Evolutionary conservation across 2,329 filamentous ascomycete species (phyloP).

Genomic region (Colletotrichum orchidophilum): DNA sequence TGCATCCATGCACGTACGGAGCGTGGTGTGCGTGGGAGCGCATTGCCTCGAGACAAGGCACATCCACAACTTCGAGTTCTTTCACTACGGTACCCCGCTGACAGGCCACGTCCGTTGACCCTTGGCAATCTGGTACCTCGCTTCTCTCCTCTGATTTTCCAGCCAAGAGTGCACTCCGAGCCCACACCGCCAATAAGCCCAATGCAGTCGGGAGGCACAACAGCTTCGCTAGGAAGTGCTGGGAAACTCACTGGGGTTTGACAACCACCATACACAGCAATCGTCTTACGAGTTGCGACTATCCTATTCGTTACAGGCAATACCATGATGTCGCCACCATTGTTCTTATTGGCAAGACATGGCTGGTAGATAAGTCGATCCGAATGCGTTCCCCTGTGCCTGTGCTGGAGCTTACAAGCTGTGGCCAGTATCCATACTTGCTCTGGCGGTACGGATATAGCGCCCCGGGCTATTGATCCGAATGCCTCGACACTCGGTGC

Average conservation of each 20-base stretch:
- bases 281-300: too few species aligned
- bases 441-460: not conserved
- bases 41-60: not conserved
- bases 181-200: not conserved
- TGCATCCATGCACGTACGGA: not conserved
- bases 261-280: not conserved
- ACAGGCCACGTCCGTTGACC: not conserved
- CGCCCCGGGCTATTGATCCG: constrained; percentile 6
- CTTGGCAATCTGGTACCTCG: not conserved
- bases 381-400: not conserved
- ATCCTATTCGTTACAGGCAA: not conserved
- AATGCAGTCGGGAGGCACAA: not conserved
- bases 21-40: too few species aligned
- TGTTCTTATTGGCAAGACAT: not conserved
- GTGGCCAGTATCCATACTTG: too few species aligned
- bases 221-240: not conserved
- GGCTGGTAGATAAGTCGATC: not conserved
- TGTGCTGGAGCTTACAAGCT: too few species aligned
- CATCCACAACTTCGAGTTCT: not conserved
- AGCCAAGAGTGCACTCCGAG: not conserved
- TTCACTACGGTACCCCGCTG: not conserved
- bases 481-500: constrained; percentile 16
- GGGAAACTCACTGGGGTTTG: not conserved
- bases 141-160: not conserved
- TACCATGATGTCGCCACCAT: not conserved